Conservation (phyloP, 441 rosid genomes). For the Raphanus hybrid region DNA sequence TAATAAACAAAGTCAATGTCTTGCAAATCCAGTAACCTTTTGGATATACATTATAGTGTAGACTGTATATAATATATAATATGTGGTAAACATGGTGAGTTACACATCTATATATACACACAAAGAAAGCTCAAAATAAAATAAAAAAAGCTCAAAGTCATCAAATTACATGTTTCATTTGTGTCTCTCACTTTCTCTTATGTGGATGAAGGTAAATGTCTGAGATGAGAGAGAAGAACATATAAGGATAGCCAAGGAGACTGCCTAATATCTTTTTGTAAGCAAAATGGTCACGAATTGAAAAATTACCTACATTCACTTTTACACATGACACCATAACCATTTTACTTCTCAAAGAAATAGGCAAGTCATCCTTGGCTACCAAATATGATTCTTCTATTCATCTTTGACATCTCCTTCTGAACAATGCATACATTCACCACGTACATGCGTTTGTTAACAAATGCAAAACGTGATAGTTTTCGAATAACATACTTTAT, state of each 20-base stretch:
- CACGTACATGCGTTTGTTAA: neutral
- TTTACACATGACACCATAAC: constrained; percentile 16
- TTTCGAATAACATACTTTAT: neutral
- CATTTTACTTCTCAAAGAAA: constrained; percentile 31
- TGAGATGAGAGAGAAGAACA: constrained; percentile 39
- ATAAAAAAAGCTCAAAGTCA: neutral
- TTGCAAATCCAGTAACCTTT: constrained; percentile 2
- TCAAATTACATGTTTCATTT: constrained; percentile 5
- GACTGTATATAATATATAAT: neutral
- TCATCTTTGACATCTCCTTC: constrained; percentile 39
- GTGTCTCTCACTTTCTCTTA: neutral
- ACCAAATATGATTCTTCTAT: constrained; percentile 39
- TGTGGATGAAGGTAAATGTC: constrained; percentile 29
- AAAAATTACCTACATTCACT: neutral
- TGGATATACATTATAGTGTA: neutral
- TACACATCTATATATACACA: no score
- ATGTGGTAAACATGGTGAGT: neutral
- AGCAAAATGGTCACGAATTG: constrained; percentile 19
- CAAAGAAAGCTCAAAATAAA: neutral
- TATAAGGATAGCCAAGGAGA: constrained; percentile 44
- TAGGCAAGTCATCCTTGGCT: constrained; percentile 48
- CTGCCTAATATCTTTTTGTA: constrained; percentile 27
- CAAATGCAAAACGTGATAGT: neutral
- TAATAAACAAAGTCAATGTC: neutral
- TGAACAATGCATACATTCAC: constrained; percentile 2